Conservation (phyloP, 306 rosid genomes). For the Sechiopsis laciniata region DNA sequence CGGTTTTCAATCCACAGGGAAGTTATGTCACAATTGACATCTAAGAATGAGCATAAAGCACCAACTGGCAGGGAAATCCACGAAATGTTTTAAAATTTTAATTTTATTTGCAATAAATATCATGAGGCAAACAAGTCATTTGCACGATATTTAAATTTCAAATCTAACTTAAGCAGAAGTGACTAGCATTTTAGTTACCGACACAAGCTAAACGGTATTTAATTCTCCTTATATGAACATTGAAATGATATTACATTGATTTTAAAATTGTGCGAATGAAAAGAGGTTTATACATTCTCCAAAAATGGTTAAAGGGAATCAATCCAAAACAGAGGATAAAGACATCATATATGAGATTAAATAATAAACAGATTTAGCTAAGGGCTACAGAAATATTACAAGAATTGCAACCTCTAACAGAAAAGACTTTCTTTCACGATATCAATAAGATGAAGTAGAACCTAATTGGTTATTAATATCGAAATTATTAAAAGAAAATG, state of each 20-base stretch:
- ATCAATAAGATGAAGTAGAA: not conserved
- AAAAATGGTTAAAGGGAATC: not conserved
- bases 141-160: not conserved
- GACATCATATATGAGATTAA: not conserved
- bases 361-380: not conserved
- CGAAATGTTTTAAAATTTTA: not conserved
- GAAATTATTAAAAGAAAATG: constrained; percentile 3
- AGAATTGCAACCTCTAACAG: not conserved
- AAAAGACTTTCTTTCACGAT: not conserved
- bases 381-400: not conserved
- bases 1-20: not conserved
- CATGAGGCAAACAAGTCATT: not conserved
- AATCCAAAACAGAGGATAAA: not conserved
- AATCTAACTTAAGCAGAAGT: not conserved
- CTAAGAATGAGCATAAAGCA: not conserved
- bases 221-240: not conserved
- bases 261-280: too few species aligned
- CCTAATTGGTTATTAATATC: not conserved
- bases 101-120: not conserved
- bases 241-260: not conserved
- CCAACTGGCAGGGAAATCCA: not conserved
- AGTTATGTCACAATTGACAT: constrained; percentile 1
- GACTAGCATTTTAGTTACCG: not conserved
- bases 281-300: not conserved
- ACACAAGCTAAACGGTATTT: constrained; percentile 4